Percentiles rank a stretch among this genome's conserved stretches.
phyloP scores from a whole-genome alignment of 768 basidiomycete genomes.

The Leccinum aurantiacum region DNA sequence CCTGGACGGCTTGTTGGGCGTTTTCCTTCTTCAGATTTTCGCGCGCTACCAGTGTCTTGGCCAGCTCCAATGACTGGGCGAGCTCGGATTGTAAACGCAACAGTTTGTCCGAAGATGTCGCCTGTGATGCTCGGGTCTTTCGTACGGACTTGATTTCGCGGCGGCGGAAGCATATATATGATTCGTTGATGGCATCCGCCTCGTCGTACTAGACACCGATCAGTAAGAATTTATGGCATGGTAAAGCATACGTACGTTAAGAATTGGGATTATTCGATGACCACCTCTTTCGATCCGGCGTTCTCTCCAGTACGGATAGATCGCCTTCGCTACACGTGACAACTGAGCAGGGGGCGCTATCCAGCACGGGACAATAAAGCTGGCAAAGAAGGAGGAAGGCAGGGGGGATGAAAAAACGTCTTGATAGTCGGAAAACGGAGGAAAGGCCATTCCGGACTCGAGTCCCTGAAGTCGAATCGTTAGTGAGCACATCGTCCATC shows the following conservation, averaged over 20 bases:
- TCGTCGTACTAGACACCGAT: slow-evolving; percentile 68
- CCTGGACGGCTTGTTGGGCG: slow-evolving; percentile 53
- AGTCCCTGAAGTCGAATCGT: slow-evolving; percentile 44
- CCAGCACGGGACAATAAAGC: slow-evolving; percentile 65
- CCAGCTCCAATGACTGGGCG: slow-evolving; percentile 67
- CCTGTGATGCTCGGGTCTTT: slow-evolving; percentile 91
- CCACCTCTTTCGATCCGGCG: slow-evolving; percentile 79
- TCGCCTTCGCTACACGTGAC: slow-evolving; percentile 63
- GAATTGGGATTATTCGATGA: slow-evolving; percentile 77
- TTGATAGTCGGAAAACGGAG: slow-evolving; percentile 72
- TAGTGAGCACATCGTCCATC: neutral
- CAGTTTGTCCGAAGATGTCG: slow-evolving; percentile 86
- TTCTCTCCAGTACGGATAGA: slow-evolving; percentile 91
- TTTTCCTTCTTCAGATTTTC: slow-evolving; percentile 75
- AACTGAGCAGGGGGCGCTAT: slow-evolving; percentile 63
- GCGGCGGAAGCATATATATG: slow-evolving; percentile 95
- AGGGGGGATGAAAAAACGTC: slow-evolving; percentile 63
- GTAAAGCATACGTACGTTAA: slow-evolving; percentile 64
- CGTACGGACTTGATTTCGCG: slow-evolving; percentile 92
- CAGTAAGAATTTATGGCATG: neutral
- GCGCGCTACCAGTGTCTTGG: slow-evolving; percentile 63
- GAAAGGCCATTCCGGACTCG: slow-evolving; percentile 67
- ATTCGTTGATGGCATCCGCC: slow-evolving; percentile 84
- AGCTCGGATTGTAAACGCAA: slow-evolving; percentile 79
- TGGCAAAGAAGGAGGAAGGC: slow-evolving; percentile 63